These are phyloP conservation scores for Reticulascus tulasneorum DNA, from an alignment of 2,329 filamentous ascomycete species.

Conservation along the genomic window DNA sequence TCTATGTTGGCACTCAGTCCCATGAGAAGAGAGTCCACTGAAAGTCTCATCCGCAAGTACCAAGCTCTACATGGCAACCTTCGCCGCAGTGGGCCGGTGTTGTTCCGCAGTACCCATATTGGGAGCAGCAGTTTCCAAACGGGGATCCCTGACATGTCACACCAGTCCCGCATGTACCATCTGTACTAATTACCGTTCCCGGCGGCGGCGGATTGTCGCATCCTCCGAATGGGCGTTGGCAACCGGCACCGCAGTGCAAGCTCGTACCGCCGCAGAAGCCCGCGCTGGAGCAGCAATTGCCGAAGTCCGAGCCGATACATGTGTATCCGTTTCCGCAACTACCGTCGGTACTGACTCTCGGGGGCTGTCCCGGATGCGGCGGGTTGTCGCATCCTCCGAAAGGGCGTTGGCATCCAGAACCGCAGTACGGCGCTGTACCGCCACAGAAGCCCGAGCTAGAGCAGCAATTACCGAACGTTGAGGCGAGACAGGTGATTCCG, in stretches of 20 bases:
- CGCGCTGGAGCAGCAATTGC: slow-evolving; percentile 16
- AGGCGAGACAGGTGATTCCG: slow-evolving; percentile 12
- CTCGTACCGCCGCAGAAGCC: slow-evolving; percentile 16
- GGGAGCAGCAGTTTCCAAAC: slow-evolving; percentile 14
- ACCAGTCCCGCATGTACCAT: slow-evolving; percentile 36
- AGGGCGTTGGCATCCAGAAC: slow-evolving; percentile 12
- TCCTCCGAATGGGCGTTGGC: slow-evolving; percentile 11
- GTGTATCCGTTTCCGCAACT: slow-evolving; percentile 10
- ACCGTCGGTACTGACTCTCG: slow-evolving; percentile 9
- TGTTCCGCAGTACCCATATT: slow-evolving; percentile 15
- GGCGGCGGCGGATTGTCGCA: too few relatives aligned
- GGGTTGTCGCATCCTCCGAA: slow-evolving; percentile 15
- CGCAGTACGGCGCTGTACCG: slow-evolving; percentile 15
- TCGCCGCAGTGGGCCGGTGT: slow-evolving; percentile 13
- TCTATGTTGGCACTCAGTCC: too few relatives aligned
- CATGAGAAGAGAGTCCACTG: too few relatives aligned
- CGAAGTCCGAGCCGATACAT: slow-evolving; percentile 1
- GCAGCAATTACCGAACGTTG: slow-evolving; percentile 17
- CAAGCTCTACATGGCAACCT: slow-evolving; percentile 13
- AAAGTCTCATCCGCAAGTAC: too few relatives aligned
- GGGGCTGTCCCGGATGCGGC: too few relatives aligned
- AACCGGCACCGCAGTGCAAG: slow-evolving; percentile 15
- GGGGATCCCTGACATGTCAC: slow-evolving; percentile 32
- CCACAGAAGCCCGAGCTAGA: slow-evolving; percentile 18
- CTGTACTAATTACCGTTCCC: too few relatives aligned